These are phyloP conservation scores for Leucocoprinus birnbaumii DNA, from an alignment of 768 basidiomycete genomes.

Conservation along the genomic window DNA sequence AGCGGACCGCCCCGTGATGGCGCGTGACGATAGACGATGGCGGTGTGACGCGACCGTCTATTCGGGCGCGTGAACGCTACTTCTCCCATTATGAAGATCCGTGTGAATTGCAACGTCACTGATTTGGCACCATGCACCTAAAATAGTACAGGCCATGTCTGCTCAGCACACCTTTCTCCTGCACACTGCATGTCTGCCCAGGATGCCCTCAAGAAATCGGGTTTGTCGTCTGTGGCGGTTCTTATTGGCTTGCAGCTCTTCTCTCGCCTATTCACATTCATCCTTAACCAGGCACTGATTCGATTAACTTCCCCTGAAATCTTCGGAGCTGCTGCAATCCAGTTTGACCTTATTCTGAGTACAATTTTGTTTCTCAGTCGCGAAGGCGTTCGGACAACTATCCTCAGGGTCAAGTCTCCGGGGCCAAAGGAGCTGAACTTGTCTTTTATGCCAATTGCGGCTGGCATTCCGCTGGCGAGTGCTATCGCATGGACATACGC, in stretches of 20 bases:
- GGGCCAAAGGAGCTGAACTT: conserved; percentile 32
- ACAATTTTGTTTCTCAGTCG: conserved; percentile 90
- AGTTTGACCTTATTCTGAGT: conserved; percentile 88
- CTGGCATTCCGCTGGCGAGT: conserved; percentile 67
- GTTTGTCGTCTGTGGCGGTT: conserved; percentile 48
- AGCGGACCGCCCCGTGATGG: too few relatives aligned
- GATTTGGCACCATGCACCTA: too few relatives aligned
- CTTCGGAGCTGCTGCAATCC: conserved; percentile 89
- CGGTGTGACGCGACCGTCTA: too few relatives aligned
- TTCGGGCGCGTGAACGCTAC: too few relatives aligned
- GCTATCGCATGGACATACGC: conserved; percentile 53
- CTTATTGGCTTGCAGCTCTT: conserved; percentile 86
- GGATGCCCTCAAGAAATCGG: conserved; percentile 26
- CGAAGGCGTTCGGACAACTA: conserved; percentile 88
- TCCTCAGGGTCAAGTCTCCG: conserved; percentile 52
- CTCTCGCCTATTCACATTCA: conserved; percentile 83
- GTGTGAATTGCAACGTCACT: too few relatives aligned
- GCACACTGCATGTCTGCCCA: conserved; percentile 5
- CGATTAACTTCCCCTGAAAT: conserved; percentile 81
- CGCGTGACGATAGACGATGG: too few relatives aligned
- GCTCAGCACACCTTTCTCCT: too few relatives aligned
- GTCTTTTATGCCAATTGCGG: conserved; percentile 61
- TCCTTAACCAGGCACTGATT: conserved; percentile 84
- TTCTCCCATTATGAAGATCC: too few relatives aligned
- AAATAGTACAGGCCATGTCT: too few relatives aligned